Conservation (phyloP, 192 early-diverging fungal species). For the Coemansia sp. region DNA sequence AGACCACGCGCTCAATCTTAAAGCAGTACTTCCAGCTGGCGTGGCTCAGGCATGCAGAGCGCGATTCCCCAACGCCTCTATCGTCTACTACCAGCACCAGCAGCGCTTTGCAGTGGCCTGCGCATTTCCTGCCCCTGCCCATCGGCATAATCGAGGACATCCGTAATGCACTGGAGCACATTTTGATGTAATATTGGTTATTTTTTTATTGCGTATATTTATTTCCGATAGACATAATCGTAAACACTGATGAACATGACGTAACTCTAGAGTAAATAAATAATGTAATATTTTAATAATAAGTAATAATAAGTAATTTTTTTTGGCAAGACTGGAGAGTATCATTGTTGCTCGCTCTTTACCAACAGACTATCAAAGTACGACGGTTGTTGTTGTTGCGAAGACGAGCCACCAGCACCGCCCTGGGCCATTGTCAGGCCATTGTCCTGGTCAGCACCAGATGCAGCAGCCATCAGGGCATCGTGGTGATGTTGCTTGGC, state of each 20-base stretch:
- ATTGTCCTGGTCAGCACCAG: constrained; percentile 16
- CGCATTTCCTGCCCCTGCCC: constrained; percentile 36
- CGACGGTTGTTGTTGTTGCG: constrained; percentile 36
- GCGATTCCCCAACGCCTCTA: constrained; percentile 7
- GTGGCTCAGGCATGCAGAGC: constrained; percentile 37
- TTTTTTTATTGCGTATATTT: neutral
- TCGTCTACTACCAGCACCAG: neutral
- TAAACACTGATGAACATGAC: neutral
- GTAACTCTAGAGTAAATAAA: neutral
- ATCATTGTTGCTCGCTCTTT: constrained; percentile 43
- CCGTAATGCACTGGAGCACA: constrained; percentile 16
- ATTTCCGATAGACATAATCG: neutral
- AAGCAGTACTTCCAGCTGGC: constrained; percentile 52
- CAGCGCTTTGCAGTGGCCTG: constrained; percentile 21
- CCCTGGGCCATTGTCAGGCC: constrained; percentile 17
- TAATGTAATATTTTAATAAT: constrained; percentile 1
- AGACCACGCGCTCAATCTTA: constrained; percentile 29
- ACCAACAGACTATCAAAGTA: constrained; percentile 53
- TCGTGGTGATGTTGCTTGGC: constrained; percentile 10
- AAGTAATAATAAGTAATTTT: constrained; percentile 5
- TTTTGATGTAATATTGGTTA: constrained; percentile 4
- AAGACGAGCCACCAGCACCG: constrained; percentile 9
- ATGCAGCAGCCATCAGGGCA: constrained; percentile 9
- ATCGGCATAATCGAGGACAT: constrained; percentile 36
- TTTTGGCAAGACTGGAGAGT: neutral